Evolutionary conservation across 1,139 yeast genomes (phyloP).

Genomic region (Diutina siamensis): DNA sequence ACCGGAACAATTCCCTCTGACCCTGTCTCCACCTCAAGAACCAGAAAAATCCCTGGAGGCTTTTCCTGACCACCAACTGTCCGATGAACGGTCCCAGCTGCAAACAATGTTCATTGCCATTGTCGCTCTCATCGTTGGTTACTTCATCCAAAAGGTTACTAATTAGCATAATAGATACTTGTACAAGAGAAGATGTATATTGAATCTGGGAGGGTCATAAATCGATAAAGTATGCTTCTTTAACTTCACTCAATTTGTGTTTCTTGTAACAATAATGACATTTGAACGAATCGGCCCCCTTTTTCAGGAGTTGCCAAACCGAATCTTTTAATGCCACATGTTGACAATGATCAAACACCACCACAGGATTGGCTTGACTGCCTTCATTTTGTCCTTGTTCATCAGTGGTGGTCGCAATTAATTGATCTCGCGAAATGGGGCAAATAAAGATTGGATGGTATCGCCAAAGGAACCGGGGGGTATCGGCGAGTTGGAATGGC

Average conservation of each 20-base stretch:
- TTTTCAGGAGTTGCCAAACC: slow-evolving; percentile 21
- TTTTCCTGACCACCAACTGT: background rate
- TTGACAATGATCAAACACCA: slow-evolving; percentile 31
- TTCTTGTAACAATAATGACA: slow-evolving; percentile 40
- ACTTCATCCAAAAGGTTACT: background rate
- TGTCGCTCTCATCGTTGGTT: slow-evolving; percentile 2
- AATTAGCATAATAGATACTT: background rate
- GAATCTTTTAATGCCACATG: slow-evolving; percentile 36
- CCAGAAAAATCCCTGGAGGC: background rate
- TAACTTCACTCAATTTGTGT: slow-evolving; percentile 30
- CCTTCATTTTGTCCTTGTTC: slow-evolving; percentile 13
- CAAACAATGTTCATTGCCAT: background rate
- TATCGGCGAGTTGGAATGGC: slow-evolving; percentile 34
- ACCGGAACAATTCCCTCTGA: slow-evolving; percentile 1
- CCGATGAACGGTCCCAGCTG: background rate
- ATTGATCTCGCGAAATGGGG: slow-evolving; percentile 81
- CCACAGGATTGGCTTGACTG: slow-evolving; percentile 26
- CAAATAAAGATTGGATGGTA: slow-evolving; percentile 86
- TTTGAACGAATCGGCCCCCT: slow-evolving; percentile 32
- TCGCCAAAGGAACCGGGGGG: slow-evolving; percentile 29
- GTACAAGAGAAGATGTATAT: background rate
- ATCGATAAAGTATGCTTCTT: slow-evolving; percentile 35
- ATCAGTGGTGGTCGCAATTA: slow-evolving; percentile 23
- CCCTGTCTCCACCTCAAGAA: background rate
- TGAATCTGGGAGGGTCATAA: slow-evolving; percentile 12